These are phyloP conservation scores for Solanum microdontum DNA, from an alignment of 257 asterid species.

Conservation along the genomic window DNA sequence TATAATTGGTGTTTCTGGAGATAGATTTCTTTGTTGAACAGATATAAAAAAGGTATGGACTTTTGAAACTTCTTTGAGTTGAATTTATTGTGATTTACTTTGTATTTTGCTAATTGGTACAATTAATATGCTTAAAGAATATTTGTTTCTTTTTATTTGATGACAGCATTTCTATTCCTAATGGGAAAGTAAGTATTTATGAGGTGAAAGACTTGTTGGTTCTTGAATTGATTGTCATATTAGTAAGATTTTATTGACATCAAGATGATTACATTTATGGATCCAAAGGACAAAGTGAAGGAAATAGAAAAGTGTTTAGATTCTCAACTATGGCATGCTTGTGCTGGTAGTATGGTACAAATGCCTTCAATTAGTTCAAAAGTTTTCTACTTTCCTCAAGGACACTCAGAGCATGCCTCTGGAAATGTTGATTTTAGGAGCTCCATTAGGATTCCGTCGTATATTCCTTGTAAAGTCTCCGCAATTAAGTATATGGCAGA, in stretches of 20 bases:
- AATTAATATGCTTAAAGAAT: not conserved
- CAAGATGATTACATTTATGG: constrained; percentile 58
- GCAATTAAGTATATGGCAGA: constrained; percentile 72
- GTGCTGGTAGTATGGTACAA: constrained; percentile 95
- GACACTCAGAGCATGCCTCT: constrained; percentile 73
- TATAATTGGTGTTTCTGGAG: constrained; percentile 14
- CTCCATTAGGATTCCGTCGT: constrained; percentile 41
- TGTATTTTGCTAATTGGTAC: not conserved
- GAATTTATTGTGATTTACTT: constrained; percentile 1
- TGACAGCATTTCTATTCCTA: constrained; percentile 20
- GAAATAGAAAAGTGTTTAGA: constrained; percentile 52
- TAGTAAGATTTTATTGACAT: not conserved
- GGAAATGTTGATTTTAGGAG: constrained; percentile 49
- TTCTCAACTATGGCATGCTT: constrained; percentile 96
- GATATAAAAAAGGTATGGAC: constrained; percentile 26
- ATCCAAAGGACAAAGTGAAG: constrained; percentile 38
- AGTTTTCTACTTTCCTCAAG: constrained; percentile 91
- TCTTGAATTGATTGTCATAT: not conserved
- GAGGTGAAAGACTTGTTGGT: constrained; percentile 3
- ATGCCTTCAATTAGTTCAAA: constrained; percentile 56
- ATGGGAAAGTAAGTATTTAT: constrained; percentile 9
- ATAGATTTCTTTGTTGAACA: constrained; percentile 13
- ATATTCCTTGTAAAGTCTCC: constrained; percentile 42
- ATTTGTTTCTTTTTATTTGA: not conserved
- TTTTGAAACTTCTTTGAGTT: not conserved